Evolutionary conservation across 2,329 filamentous ascomycete species (phyloP).

Genomic region (Fusarium albosuccineum): DNA sequence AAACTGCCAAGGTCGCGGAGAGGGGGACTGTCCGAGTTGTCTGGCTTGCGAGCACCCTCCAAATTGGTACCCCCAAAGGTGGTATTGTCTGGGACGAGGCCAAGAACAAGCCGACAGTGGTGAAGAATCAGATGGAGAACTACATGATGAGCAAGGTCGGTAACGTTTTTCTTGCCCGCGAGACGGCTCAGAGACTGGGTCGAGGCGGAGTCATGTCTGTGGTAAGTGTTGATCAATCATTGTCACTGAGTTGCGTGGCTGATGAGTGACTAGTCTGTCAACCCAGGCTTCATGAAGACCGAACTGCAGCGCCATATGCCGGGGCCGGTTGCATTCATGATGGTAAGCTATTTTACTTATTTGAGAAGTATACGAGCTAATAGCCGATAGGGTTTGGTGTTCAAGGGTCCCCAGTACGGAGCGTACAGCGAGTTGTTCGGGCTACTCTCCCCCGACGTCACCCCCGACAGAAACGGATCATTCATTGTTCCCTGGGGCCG

Average conservation of each 20-base stretch:
- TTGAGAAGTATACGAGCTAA: background rate
- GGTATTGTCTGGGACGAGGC: conserved; percentile 33
- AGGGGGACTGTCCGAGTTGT: conserved; percentile 29
- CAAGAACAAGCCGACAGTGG: conserved; percentile 22
- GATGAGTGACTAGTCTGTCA: conserved; percentile 26
- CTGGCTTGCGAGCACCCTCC: conserved; percentile 36
- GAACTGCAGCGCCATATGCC: conserved; percentile 37
- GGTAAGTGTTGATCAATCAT: conserved; percentile 1
- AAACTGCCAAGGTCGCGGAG: conserved; percentile 12
- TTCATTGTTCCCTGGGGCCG: conserved; percentile 34
- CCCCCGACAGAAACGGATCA: conserved; percentile 23
- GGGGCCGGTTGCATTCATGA: conserved; percentile 32
- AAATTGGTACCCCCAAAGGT: conserved; percentile 30
- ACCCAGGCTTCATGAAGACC: conserved; percentile 38
- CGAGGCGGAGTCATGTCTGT: conserved; percentile 31
- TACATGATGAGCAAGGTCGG: conserved; percentile 41
- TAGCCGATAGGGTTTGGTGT: conserved; percentile 23
- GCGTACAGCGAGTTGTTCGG: conserved; percentile 41
- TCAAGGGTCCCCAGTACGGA: conserved; percentile 35
- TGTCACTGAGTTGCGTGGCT: background rate
- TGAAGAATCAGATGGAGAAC: conserved; percentile 37
- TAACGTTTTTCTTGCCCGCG: conserved; percentile 31
- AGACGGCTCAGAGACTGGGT: conserved; percentile 25
- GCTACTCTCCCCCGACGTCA: conserved; percentile 35
- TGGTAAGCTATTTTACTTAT: conserved; percentile 10